Evolutionary conservation across 2,329 filamentous ascomycete species (phyloP), one percentile per base, ranked within the genome.

Genomic region (Endoconidiophora laricicola): DNA sequence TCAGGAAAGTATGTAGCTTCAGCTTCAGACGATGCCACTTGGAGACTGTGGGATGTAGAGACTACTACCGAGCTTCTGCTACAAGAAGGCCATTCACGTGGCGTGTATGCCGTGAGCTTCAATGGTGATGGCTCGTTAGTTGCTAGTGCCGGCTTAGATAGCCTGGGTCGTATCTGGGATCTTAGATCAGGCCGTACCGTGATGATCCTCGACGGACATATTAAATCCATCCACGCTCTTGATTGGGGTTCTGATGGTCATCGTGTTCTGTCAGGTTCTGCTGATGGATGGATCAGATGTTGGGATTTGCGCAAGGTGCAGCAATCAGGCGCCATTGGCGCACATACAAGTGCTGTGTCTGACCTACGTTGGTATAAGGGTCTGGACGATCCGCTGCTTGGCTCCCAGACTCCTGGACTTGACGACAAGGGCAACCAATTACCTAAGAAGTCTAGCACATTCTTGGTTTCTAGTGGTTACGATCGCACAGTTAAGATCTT

Each of bases 401-500:
- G 78, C 37, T 42, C 6, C 4, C 66, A 70, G 1, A 68, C 74
- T 6, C 74, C 81, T 0, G 72, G 74, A 1, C 29, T 33, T 3
- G 77, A 81, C 52, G 78, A 80, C 14, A 79, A 81, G 57, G 81
- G 79, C n/a, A 73, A 66, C 22, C 73, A 69, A 54, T 61, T 76
- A 44, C 88, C 88, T 9, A 90, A 86, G 67, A 93, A 87, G 61
- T 81, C 86, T 0, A 85, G 88, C 44, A 94, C 88, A 0, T 95
- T 95, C 65, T 83, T 98, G 57, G 81, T 95, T 2, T 87, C 81
- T 2, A 79, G 81, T 57, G 91, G 91, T 0, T 96, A 96, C 60
- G 91, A 98, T 67, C 86, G 84, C 63, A 90, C 87, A 58, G 83
- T 98, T 65, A 94, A 95, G 62, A 75, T 98, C 57, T 96, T 93